Percentiles rank a stretch among this genome's conserved stretches.
Evolutionary conservation across 1,284 basidiomycete genomes (phyloP).

Genomic region (Inonotus obliquus): DNA sequence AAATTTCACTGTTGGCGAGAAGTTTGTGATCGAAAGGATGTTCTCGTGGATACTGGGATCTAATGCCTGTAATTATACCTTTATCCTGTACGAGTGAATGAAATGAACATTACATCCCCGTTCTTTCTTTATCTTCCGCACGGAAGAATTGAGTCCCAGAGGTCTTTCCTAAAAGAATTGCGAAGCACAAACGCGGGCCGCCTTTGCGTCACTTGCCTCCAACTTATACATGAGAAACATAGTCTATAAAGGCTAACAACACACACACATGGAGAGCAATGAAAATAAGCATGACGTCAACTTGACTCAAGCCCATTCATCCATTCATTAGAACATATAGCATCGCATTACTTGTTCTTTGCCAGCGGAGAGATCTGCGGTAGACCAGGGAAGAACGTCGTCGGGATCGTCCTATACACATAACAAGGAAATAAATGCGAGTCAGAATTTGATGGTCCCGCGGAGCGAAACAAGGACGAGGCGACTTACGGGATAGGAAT

Average conservation of each 20-base stretch:
- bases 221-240: no score
- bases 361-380: slow-evolving; percentile 20
- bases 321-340: neutral
- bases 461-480: neutral
- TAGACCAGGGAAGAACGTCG: slow-evolving; percentile 28
- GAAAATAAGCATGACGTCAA: neutral
- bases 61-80: no score
- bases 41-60: no score
- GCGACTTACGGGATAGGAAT: slow-evolving; percentile 33
- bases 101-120: no score
- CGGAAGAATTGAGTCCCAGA: no score
- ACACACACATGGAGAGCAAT: no score
- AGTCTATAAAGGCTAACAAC: no score
- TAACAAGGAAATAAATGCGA: neutral
- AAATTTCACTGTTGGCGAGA: slow-evolving; percentile 19
- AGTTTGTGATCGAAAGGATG: slow-evolving; percentile 13
- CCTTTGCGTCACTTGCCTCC: no score
- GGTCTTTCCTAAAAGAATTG: no score
- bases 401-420: slow-evolving; percentile 28
- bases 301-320: neutral
- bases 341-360: slow-evolving; percentile 21
- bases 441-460: neutral
- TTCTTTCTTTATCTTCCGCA: no score
- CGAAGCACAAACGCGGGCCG: no score
- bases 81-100: no score